These are phyloP conservation scores for Aspergillus sp. DNA, from an alignment of 2,329 filamentous ascomycete species.

Conservation along the genomic window DNA sequence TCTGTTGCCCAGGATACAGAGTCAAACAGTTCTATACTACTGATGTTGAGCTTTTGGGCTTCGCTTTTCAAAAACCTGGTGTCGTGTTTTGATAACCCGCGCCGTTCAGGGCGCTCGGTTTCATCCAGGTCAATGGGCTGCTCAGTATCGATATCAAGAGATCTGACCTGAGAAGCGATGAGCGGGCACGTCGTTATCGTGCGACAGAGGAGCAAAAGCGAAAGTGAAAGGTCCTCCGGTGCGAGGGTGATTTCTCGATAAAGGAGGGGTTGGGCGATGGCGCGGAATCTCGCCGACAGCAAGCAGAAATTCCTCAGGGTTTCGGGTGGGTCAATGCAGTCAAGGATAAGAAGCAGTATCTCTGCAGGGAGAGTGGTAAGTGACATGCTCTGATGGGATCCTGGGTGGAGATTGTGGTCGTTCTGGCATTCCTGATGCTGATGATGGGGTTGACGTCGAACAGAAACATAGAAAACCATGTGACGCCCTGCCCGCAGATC, in stretches of 20 bases:
- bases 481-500: too few species aligned
- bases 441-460: background rate
- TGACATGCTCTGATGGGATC: background rate
- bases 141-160: background rate
- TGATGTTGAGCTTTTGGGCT: background rate
- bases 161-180: background rate
- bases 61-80: background rate
- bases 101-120: too few species aligned
- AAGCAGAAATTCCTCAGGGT: background rate
- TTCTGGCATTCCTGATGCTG: background rate
- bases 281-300: background rate
- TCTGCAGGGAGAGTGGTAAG: background rate
- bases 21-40: background rate
- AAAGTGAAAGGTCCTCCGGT: background rate
- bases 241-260: background rate
- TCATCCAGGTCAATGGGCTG: background rate
- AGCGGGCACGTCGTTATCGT: background rate
- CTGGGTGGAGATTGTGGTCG: background rate
- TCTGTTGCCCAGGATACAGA: background rate
- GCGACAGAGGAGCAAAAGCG: background rate
- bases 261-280: background rate
- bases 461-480: background rate
- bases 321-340: background rate
- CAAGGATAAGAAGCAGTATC: background rate
- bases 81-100: background rate